Base-by-base conservation (phyloP, 345 rosid species). In the Lepidium didymum region DNA sequence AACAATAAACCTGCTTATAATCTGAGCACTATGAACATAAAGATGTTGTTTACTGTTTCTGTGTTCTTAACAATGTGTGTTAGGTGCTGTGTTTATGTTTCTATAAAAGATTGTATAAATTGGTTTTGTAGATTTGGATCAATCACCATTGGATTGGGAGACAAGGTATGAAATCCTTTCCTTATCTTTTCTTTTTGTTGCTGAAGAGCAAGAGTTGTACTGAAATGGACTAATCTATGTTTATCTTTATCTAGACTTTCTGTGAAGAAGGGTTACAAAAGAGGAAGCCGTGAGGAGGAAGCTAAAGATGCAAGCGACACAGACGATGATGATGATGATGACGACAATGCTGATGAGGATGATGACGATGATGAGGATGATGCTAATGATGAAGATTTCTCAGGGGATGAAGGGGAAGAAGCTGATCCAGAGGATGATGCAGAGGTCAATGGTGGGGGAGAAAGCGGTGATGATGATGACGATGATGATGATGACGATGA, bases 141-240 rank as follows among this genome's bases (percentile, higher is more conserved):
- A 59, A 63, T 81, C 80, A 33, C 57, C 81, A 34, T 36, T 91
- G 72, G 91, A 84, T 54, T 94, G 97, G 99, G 81, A 76, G 70
- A 80, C 55, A 80, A 86, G 97, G 83, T 81, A 89, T 70, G 83
- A 84, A 44, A 86, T 91, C 7, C 4, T 9, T 66, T 31, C 33
- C 0, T 9, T 23, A 43, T 29, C 2, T 0, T 15, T 2, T 8
- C 4, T 16, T 34, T 41, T 42, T 18, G 21, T 43, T 9, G 5
- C 33, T 13, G 2, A 19, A 13, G 9, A 25, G 23, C 19, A 19
- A 27, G 46, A 52, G 27, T 57, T 52, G 13, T 7, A 7, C 27
- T 33, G 43, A 31, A 16, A 9, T 16, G 25, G 27, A 11, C 23
- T 21, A 21, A 37, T 62, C 58, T 46, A 21, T 67, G 53, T 56